Percentiles rank a stretch among this genome's conserved stretches.
phyloP scores from a whole-genome alignment of 2,329 filamentous ascomycete genomes.

The Teratosphaeria nubilosa region DNA sequence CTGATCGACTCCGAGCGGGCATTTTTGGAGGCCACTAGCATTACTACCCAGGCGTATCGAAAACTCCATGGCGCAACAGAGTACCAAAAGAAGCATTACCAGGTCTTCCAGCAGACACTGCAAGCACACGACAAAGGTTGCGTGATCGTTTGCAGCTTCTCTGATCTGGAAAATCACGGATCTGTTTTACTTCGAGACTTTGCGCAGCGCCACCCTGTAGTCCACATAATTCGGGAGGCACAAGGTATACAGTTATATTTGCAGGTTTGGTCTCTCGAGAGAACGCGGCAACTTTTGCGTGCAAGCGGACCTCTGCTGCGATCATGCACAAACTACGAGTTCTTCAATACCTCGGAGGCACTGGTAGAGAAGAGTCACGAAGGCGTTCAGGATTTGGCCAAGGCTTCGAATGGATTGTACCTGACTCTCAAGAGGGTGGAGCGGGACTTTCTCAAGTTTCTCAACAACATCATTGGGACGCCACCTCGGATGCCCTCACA shows the following conservation, averaged over 20 bases:
- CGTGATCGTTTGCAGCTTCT: slow-evolving; percentile 62
- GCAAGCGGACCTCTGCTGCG: slow-evolving; percentile 51
- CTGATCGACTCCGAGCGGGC: slow-evolving; percentile 59
- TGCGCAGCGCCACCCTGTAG: slow-evolving; percentile 55
- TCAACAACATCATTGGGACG: slow-evolving; percentile 49
- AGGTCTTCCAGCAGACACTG: slow-evolving; percentile 52
- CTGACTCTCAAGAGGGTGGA: slow-evolving; percentile 59
- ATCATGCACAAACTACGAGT: slow-evolving; percentile 62
- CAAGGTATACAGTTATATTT: slow-evolving; percentile 56
- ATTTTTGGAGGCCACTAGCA: slow-evolving; percentile 55
- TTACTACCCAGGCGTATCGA: slow-evolving; percentile 54
- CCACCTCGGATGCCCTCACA: slow-evolving; percentile 45
- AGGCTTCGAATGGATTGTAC: slow-evolving; percentile 41
- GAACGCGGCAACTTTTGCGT: slow-evolving; percentile 49
- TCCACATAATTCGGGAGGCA: slow-evolving; percentile 58
- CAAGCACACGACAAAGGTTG: slow-evolving; percentile 48
- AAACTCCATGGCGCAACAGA: slow-evolving; percentile 51
- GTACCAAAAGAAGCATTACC: slow-evolving; percentile 54
- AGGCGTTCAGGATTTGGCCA: slow-evolving; percentile 21
- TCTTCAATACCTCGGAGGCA: slow-evolving; percentile 60
- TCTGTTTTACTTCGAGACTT: slow-evolving; percentile 53
- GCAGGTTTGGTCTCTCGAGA: slow-evolving; percentile 41
- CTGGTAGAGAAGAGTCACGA: slow-evolving; percentile 4
- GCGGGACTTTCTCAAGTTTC: slow-evolving; percentile 58
- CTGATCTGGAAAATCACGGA: slow-evolving; percentile 55